These are phyloP conservation scores for Candida sanyaensis DNA, from an alignment of 1,139 yeast species.

Conservation along the genomic window DNA sequence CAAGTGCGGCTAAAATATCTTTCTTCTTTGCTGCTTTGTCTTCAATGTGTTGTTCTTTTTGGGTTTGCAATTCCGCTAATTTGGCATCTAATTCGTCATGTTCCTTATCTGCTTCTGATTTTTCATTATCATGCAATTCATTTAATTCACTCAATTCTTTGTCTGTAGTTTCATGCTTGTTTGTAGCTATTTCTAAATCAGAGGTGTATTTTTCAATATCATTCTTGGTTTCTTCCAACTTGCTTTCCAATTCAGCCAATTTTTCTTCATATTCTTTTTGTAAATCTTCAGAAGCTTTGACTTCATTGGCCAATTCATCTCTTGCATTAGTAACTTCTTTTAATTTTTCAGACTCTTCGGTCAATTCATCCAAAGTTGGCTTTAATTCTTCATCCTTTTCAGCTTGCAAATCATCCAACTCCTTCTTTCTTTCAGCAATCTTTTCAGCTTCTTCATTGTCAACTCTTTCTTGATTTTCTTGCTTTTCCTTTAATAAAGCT, in stretches of 20 bases:
- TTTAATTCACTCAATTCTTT: slow-evolving; percentile 34
- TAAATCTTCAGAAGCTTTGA: slow-evolving; percentile 29
- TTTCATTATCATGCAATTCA: slow-evolving; percentile 24
- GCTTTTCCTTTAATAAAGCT: slow-evolving; percentile 39
- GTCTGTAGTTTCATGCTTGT: slow-evolving; percentile 34
- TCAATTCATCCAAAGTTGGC: slow-evolving; percentile 45
- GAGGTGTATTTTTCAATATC: slow-evolving; percentile 36
- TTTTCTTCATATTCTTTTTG: slow-evolving; percentile 37
- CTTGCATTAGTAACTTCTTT: slow-evolving; percentile 41
- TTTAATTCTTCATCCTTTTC: slow-evolving; percentile 45
- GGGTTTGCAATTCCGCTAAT: slow-evolving; percentile 29
- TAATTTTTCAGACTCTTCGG: slow-evolving; percentile 39
- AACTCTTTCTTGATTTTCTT: slow-evolving; percentile 43
- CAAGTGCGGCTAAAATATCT: slow-evolving; percentile 33
- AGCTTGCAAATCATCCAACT: slow-evolving; percentile 46
- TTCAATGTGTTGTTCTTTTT: slow-evolving; percentile 29
- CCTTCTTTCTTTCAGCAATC: slow-evolving; percentile 41
- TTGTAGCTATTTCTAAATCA: slow-evolving; percentile 33
- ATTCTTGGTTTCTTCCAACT: slow-evolving; percentile 39
- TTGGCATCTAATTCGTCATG: slow-evolving; percentile 35
- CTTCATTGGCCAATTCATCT: slow-evolving; percentile 38
- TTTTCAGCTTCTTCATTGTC: slow-evolving; percentile 44
- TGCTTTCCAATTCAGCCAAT: slow-evolving; percentile 36
- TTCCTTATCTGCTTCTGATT: slow-evolving; percentile 25
- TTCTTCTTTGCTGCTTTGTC: slow-evolving; percentile 35